Conservation (phyloP, 192 early-diverging fungal species). For the Backusella luteola region DNA sequence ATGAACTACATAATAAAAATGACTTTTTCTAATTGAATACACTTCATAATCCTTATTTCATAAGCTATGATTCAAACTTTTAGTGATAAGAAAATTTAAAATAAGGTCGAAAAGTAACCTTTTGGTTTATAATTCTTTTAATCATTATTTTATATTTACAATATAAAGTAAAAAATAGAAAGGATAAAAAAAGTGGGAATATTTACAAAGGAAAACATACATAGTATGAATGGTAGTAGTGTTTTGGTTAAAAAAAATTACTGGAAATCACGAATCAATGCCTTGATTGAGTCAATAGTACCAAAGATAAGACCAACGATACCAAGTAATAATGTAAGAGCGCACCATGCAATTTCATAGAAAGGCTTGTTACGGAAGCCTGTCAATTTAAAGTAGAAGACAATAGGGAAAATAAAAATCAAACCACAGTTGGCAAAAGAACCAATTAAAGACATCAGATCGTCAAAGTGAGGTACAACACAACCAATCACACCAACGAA, state of each 20-base stretch:
- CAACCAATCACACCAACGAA: conserved; percentile 57
- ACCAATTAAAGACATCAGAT: conserved; percentile 76
- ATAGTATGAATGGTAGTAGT: not conserved
- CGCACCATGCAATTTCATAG: conserved; percentile 48
- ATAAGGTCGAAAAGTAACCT: too few relatives aligned
- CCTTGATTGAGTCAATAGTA: conserved; percentile 60
- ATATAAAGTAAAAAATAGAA: not conserved
- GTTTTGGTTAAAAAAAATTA: conserved; percentile 1
- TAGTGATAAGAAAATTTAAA: too few relatives aligned
- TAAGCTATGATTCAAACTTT: too few relatives aligned
- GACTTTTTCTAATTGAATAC: not conserved
- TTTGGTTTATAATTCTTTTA: not conserved
- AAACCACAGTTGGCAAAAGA: conserved; percentile 72
- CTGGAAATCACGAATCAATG: conserved; percentile 32
- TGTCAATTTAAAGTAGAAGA: conserved; percentile 74
- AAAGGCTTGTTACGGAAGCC: conserved; percentile 46
- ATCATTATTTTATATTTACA: not conserved
- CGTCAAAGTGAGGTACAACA: conserved; percentile 76
- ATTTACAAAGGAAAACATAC: not conserved
- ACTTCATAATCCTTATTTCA: not conserved
- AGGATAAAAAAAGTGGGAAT: not conserved
- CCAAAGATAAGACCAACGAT: conserved; percentile 66
- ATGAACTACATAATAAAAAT: not conserved
- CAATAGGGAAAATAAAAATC: conserved; percentile 82
- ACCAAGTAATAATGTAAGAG: conserved; percentile 62